A percentile compares a stretch with the other conserved stretches of the same genome.
Evolutionary conservation across 164 flowering plant species (phyloP).

Genomic region (Macadamia tetraphylla): DNA sequence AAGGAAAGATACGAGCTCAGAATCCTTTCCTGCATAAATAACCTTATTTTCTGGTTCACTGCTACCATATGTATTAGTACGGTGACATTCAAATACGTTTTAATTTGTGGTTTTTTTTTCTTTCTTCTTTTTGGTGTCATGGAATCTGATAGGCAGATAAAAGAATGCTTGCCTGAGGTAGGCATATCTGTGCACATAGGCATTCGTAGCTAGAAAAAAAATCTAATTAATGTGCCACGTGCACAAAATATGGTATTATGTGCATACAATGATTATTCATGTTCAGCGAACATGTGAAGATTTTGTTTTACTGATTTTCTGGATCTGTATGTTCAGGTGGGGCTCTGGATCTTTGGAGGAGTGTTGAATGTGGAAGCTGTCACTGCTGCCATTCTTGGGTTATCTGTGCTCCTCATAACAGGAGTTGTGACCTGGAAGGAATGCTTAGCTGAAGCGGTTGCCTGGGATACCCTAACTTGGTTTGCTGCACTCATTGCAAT

Average conservation of each 20-base stretch:
- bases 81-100: too few relatives aligned
- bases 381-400: slow-evolving; percentile 91
- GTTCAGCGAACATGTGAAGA: too few relatives aligned
- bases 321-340: slow-evolving; percentile 46
- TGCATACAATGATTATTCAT: too few relatives aligned
- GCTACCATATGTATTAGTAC: too few relatives aligned
- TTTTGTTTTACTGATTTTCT: neutral
- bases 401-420: slow-evolving; percentile 75
- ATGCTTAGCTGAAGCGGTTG: slow-evolving; percentile 77
- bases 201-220: neutral
- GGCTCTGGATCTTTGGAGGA: slow-evolving; percentile 92
- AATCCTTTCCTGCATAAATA: too few relatives aligned
- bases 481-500: slow-evolving; percentile 98
- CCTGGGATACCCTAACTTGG: slow-evolving; percentile 97
- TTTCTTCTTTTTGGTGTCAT: too few relatives aligned
- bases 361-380: slow-evolving; percentile 77
- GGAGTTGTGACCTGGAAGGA: slow-evolving; percentile 99
- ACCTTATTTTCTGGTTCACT: too few relatives aligned
- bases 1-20: too few relatives aligned
- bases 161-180: neutral
- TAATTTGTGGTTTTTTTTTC: too few relatives aligned
- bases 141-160: too few relatives aligned
- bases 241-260: neutral
- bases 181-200: neutral
- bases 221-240: neutral